These are phyloP conservation scores for Lagenaria siceraria DNA, from an alignment of 306 rosid genomes.

Conservation along the genomic window DNA sequence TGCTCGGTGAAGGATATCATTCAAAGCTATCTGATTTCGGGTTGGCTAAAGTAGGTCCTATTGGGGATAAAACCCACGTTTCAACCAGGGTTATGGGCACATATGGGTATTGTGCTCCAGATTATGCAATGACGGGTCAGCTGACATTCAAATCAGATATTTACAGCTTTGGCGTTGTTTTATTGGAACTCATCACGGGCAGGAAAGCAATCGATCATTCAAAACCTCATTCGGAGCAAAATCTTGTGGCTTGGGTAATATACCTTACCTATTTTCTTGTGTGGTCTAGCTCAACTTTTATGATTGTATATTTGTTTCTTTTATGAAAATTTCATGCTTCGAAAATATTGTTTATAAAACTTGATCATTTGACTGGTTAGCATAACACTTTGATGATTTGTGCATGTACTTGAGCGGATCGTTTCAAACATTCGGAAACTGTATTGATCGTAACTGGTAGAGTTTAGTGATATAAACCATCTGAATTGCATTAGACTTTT, in stretches of 20 bases:
- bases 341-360: not conserved
- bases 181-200: constrained; percentile 85
- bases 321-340: not conserved
- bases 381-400: not conserved
- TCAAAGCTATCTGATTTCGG: constrained; percentile 88
- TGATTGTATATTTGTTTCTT: not conserved
- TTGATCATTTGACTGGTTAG: not conserved
- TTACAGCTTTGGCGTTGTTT: constrained; percentile 88
- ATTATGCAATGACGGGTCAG: constrained; percentile 73
- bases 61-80: constrained; percentile 63
- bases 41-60: constrained; percentile 72
- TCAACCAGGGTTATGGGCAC: constrained; percentile 82
- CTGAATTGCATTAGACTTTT: not conserved
- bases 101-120: constrained; percentile 78
- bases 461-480: not conserved
- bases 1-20: constrained; percentile 64
- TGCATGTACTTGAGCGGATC: not conserved
- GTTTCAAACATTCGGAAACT: not conserved
- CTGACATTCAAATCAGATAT: constrained; percentile 78
- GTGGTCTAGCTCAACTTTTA: constrained; percentile 8
- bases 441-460: not conserved
- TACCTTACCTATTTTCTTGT: constrained; percentile 7
- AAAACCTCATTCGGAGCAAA: constrained; percentile 36
- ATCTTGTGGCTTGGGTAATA: constrained; percentile 76
- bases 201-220: constrained; percentile 49